phyloP scores from a whole-genome alignment of 106 monocot genomes.

The Agapanthus africanus region DNA sequence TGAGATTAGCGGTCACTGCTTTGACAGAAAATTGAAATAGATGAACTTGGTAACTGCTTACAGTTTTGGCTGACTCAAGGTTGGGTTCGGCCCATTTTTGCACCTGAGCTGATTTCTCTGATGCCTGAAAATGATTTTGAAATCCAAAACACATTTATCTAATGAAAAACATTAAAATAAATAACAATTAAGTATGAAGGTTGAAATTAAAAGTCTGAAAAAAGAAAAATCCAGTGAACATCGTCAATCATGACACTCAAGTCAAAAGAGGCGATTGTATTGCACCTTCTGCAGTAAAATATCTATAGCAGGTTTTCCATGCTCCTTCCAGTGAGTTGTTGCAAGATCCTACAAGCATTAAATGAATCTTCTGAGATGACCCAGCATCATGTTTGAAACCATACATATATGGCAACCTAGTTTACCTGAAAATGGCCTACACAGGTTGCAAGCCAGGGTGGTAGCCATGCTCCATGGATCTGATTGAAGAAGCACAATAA shows the following conservation, averaged over 20 bases:
- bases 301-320: constrained; percentile 59
- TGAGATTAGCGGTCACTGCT: too few relatives aligned
- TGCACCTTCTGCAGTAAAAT: constrained; percentile 48
- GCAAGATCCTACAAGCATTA: constrained; percentile 35
- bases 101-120: constrained; percentile 47
- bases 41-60: too few relatives aligned
- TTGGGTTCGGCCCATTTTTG: constrained; percentile 73
- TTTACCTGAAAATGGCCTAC: constrained; percentile 41
- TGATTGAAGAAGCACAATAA: constrained; percentile 10
- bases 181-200: too few relatives aligned
- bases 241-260: too few relatives aligned
- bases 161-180: too few relatives aligned
- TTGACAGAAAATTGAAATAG: too few relatives aligned
- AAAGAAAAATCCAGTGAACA: too few relatives aligned
- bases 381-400: not conserved
- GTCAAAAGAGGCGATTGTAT: too few relatives aligned
- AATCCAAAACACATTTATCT: too few relatives aligned
- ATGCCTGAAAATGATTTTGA: constrained; percentile 43
- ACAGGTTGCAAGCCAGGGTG: constrained; percentile 90
- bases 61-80: constrained; percentile 52
- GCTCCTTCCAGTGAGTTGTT: constrained; percentile 55
- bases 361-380: too few relatives aligned
- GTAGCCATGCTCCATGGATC: constrained; percentile 90
- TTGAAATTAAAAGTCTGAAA: too few relatives aligned
- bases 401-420: not conserved